These are phyloP conservation scores for Cryphonectria radicalis DNA, from an alignment of 2,329 filamentous ascomycete species.

Conservation along the genomic window DNA sequence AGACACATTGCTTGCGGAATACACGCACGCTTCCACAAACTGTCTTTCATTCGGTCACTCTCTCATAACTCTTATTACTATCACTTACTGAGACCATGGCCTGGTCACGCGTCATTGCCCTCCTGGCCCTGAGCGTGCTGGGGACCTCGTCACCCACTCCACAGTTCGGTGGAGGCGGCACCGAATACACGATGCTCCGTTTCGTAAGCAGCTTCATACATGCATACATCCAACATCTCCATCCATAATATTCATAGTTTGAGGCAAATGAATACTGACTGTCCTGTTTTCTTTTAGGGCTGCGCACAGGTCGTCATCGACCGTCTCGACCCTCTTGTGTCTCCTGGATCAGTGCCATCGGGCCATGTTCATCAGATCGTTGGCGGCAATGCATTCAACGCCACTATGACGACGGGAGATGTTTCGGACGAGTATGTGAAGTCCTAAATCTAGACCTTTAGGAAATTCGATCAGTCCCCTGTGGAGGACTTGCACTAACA, in stretches of 20 bases:
- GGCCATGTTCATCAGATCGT: constrained; percentile 20
- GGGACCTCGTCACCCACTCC: not conserved
- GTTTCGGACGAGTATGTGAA: not conserved
- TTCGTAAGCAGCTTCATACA: not conserved
- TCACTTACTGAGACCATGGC: not conserved
- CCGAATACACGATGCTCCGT: constrained; percentile 4
- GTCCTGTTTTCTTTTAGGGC: not conserved
- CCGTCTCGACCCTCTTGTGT: constrained; percentile 35
- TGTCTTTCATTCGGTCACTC: not conserved
- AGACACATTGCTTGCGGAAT: not conserved
- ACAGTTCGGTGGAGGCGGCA: not conserved
- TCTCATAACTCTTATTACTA: not conserved
- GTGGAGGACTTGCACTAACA: not conserved
- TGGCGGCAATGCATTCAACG: constrained; percentile 19
- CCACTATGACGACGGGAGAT: constrained; percentile 24
- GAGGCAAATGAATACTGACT: not conserved
- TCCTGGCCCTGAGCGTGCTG: not conserved
- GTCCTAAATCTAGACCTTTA: not conserved
- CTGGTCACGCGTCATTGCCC: not conserved
- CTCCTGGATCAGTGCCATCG: not conserved
- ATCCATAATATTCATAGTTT: not conserved
- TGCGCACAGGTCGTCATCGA: constrained; percentile 35
- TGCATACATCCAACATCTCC: not conserved
- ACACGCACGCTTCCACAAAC: not conserved
- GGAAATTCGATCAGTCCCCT: not conserved